These are phyloP conservation scores for Ophiosphaerella narmari DNA, from an alignment of 2,329 filamentous ascomycete genomes.

Conservation along the genomic window DNA sequence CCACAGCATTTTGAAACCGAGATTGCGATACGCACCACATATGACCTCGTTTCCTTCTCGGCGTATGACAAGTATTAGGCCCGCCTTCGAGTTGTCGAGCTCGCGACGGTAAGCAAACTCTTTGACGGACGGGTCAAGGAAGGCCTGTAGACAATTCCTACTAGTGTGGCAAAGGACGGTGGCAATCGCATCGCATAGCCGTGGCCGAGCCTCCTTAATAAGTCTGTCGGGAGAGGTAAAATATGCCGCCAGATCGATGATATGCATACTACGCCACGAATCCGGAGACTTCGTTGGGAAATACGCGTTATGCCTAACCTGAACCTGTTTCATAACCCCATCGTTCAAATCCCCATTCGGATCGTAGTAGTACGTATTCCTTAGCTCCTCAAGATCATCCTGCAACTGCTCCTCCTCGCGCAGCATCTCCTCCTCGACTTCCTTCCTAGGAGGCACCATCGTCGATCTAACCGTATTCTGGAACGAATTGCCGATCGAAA, in stretches of 20 bases:
- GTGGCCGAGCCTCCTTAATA: constrained; percentile 6
- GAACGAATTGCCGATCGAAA: background rate
- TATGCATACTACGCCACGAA: constrained; percentile 12
- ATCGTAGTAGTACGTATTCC: constrained; percentile 7
- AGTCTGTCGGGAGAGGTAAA: background rate
- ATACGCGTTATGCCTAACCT: background rate
- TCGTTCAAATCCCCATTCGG: constrained; percentile 11
- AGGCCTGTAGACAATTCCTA: constrained; percentile 11
- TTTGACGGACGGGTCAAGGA: constrained; percentile 11
- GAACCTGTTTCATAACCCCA: constrained; percentile 2
- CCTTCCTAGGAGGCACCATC: background rate
- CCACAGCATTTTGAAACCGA: constrained; percentile 19
- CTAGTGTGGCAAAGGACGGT: constrained; percentile 19
- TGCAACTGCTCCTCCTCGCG: background rate
- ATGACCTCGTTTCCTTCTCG: constrained; percentile 12
- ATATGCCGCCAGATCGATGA: constrained; percentile 10
- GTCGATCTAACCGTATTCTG: background rate
- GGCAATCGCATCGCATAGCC: constrained; percentile 20
- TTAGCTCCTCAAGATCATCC: constrained; percentile 1
- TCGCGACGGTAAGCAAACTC: constrained; percentile 21
- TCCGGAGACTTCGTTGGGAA: background rate
- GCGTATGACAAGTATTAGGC: constrained; percentile 6
- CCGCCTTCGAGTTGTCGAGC: constrained; percentile 2
- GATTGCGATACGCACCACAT: constrained; percentile 17
- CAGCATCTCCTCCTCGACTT: background rate